These are phyloP conservation scores for Sporothrix brunneoviolacea DNA, from an alignment of 2,329 filamentous ascomycete genomes.

Conservation along the genomic window DNA sequence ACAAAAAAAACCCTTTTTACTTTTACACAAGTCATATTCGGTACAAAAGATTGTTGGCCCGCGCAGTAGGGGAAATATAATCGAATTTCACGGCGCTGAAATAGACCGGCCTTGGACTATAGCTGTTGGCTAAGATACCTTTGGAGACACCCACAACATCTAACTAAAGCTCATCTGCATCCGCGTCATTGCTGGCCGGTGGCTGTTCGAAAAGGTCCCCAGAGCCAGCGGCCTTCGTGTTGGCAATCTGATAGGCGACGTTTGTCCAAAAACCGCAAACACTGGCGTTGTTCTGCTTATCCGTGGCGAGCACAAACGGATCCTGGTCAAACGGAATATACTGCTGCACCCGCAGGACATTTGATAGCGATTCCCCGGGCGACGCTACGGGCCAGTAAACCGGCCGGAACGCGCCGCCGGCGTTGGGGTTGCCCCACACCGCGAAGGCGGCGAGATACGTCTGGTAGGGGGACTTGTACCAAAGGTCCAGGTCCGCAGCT, in stretches of 20 bases:
- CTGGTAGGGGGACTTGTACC: background rate
- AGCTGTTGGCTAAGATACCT: no score
- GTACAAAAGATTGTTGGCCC: no score
- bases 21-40: no score
- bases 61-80: no score
- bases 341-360: background rate
- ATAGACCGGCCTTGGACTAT: no score
- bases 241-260: background rate
- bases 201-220: no score
- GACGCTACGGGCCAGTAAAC: background rate
- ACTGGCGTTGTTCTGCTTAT: background rate
- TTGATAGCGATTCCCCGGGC: background rate
- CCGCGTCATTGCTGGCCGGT: no score
- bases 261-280: background rate
- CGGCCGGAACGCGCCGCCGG: background rate
- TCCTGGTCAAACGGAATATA: background rate
- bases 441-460: background rate
- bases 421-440: background rate
- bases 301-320: background rate
- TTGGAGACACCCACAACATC: no score
- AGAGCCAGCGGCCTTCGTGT: background rate
- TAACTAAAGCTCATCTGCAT: no score
- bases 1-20: no score
- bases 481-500: background rate
- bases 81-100: no score